A percentile compares a stretch with the other conserved stretches of the same genome.
Conservation (phyloP, 495 filamentous ascomycete genomes). For the Saxophila tyrrhenica region DNA sequence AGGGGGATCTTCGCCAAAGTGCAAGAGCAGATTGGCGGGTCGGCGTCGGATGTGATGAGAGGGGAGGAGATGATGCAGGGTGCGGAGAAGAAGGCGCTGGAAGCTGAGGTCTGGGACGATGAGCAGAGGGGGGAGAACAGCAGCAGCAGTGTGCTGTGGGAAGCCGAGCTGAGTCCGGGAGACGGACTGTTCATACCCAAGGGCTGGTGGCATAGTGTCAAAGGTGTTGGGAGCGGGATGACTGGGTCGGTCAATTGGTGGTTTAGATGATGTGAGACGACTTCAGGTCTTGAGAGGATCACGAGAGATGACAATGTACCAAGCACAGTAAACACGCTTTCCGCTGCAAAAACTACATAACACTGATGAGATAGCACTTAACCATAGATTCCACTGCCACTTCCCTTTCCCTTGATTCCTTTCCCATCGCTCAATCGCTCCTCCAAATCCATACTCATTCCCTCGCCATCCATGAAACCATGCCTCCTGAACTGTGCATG, state of each 20-base stretch:
- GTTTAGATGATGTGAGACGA: constrained; percentile 47
- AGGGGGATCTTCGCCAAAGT: constrained; percentile 47
- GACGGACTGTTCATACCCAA: constrained; percentile 81
- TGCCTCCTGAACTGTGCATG: neutral
- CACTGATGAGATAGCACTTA: no score
- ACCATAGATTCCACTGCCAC: no score
- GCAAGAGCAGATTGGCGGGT: constrained; percentile 36
- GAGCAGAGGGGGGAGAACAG: constrained; percentile 33
- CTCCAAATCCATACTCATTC: constrained; percentile 36
- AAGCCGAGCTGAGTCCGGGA: constrained; percentile 44
- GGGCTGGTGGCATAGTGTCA: constrained; percentile 95
- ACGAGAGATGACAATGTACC: neutral
- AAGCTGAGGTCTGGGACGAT: constrained; percentile 58
- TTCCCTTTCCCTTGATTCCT: constrained; percentile 31
- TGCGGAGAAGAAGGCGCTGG: constrained; percentile 50
- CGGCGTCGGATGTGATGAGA: constrained; percentile 47
- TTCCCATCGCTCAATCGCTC: constrained; percentile 31
- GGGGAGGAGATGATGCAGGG: constrained; percentile 93
- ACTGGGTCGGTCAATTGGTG: constrained; percentile 84
- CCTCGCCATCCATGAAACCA: no score
- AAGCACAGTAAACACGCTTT: no score
- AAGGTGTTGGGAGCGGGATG: constrained; percentile 53
- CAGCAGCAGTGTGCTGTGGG: constrained; percentile 11
- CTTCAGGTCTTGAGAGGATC: neutral
- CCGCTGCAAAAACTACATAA: no score